phyloP scores from a whole-genome alignment of 2,329 filamentous ascomycete genomes.

The Aplosporella prunicola region DNA sequence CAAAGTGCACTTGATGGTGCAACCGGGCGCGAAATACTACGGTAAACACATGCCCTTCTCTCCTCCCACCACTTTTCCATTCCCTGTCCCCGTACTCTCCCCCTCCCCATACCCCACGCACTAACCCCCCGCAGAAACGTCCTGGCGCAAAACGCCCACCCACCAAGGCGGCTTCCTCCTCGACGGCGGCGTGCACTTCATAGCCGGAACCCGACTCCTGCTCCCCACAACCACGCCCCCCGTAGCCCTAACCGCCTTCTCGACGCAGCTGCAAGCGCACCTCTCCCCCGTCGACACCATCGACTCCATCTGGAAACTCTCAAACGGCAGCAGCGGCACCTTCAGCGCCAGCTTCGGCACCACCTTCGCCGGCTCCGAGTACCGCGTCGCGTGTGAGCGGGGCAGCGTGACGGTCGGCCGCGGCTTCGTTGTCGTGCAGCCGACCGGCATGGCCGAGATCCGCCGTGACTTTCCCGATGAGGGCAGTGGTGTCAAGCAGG shows the following conservation, averaged over 20 bases:
- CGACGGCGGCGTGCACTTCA: slow-evolving; percentile 65
- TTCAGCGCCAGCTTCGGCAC: slow-evolving; percentile 51
- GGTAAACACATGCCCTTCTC: slow-evolving; percentile 5
- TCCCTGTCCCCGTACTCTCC: too few relatives aligned
- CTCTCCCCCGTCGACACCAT: slow-evolving; percentile 60
- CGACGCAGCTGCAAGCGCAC: slow-evolving; percentile 44
- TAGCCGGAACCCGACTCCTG: slow-evolving; percentile 53
- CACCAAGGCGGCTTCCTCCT: slow-evolving; percentile 70
- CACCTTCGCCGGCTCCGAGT: slow-evolving; percentile 44
- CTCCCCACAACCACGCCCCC: slow-evolving; percentile 36
- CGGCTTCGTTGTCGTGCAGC: slow-evolving; percentile 23
- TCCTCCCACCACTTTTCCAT: too few relatives aligned
- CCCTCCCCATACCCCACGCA: too few relatives aligned
- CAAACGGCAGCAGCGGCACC: slow-evolving; percentile 47
- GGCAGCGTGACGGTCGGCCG: slow-evolving; percentile 44
- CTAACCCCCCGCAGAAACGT: slow-evolving; percentile 29
- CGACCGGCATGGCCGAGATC: slow-evolving; percentile 27
- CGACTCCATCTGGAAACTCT: slow-evolving; percentile 41
- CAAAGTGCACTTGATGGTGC: slow-evolving; percentile 37
- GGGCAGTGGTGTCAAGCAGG: slow-evolving; percentile 47
- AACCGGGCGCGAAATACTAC: slow-evolving; percentile 45
- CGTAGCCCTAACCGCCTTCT: slow-evolving; percentile 44
- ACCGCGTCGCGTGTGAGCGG: slow-evolving; percentile 48
- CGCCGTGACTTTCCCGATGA: slow-evolving; percentile 39
- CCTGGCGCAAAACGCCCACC: slow-evolving; percentile 58